Percentiles rank a stretch among this genome's conserved stretches.
These are phyloP conservation scores for Aspergillus coremiiformis DNA, from an alignment of 495 filamentous ascomycete species.

Conservation along the genomic window DNA sequence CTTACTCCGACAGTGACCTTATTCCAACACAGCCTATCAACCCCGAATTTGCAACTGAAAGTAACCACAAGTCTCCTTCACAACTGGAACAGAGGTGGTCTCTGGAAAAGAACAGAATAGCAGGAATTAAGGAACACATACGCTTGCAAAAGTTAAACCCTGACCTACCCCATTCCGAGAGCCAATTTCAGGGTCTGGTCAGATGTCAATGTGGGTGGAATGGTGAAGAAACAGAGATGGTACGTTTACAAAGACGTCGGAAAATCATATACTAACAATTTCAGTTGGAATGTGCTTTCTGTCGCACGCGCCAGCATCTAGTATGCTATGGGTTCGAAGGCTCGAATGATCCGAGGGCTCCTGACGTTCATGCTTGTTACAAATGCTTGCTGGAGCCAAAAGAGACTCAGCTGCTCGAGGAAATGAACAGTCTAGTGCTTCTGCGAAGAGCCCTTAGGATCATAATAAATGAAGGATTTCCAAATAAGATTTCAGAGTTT, in stretches of 20 bases:
- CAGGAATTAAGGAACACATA: conserved; percentile 9
- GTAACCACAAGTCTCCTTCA: not conserved
- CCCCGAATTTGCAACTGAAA: not conserved
- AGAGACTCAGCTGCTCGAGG: conserved; percentile 20
- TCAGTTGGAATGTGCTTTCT: conserved; percentile 41
- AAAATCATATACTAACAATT: not conserved
- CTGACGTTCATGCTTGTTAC: conserved; percentile 42
- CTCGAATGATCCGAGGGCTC: conserved; percentile 20
- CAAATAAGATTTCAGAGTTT: conserved; percentile 17
- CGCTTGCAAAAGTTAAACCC: not conserved
- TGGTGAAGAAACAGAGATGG: conserved; percentile 37
- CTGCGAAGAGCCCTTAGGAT: conserved; percentile 24
- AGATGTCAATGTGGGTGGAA: conserved; percentile 38
- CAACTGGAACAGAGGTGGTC: not conserved
- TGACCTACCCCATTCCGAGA: not conserved
- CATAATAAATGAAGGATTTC: conserved; percentile 20
- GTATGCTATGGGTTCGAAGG: conserved; percentile 41
- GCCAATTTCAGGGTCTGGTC: conserved; percentile 12
- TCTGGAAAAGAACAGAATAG: conserved; percentile 7
- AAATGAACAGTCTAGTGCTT: conserved; percentile 29
- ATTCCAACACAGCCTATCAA: conserved; percentile 18
- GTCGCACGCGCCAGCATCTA: conserved; percentile 40
- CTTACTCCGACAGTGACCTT: conserved; percentile 13
- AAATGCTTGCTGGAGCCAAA: conserved; percentile 37
- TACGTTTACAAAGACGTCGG: conserved; percentile 13